A percentile compares a stretch with the other conserved stretches of the same genome.
phyloP scores from a whole-genome alignment of 1,139 yeast genomes.

The Geotrichum klebahnii region DNA sequence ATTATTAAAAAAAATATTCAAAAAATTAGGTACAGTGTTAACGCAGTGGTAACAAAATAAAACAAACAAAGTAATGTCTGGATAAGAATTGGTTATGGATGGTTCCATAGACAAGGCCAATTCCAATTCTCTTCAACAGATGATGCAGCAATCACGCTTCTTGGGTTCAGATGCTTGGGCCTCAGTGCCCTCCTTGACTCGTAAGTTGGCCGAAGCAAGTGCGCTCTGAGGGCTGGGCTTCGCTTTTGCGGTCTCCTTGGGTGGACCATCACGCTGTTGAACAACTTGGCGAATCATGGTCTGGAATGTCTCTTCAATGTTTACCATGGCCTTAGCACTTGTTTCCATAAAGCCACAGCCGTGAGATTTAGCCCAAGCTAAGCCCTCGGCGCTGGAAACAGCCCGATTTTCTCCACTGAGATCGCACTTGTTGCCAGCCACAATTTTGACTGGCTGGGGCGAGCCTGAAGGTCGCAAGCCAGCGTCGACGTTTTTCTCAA shows the following conservation, averaged over 20 bases:
- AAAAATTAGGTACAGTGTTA: no score
- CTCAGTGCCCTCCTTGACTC: not conserved
- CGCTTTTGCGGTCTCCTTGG: not conserved
- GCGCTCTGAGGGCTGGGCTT: not conserved
- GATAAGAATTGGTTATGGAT: no score
- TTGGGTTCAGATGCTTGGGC: not conserved
- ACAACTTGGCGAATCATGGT: constrained; percentile 59
- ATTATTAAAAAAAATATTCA: no score
- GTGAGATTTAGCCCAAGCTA: constrained; percentile 65
- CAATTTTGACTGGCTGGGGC: constrained; percentile 36
- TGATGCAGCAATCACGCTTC: constrained; percentile 17
- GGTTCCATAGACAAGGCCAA: not conserved
- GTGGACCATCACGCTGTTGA: constrained; percentile 12
- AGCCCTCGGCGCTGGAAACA: constrained; percentile 78
- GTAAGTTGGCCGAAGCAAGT: not conserved
- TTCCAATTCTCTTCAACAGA: constrained; percentile 2
- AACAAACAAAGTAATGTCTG: not conserved
- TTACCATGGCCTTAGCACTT: constrained; percentile 81
- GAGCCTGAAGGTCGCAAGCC: constrained; percentile 25
- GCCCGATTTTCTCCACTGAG: constrained; percentile 65
- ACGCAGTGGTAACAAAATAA: not conserved
- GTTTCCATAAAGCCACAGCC: constrained; percentile 83
- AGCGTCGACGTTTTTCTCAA: constrained; percentile 66
- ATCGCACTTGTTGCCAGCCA: constrained; percentile 50
- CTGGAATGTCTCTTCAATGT: constrained; percentile 82